Percentiles rank a stretch among this genome's conserved stretches.
These are phyloP conservation scores for Eragrostis tef DNA, from an alignment of 202 grass and related monocot genomes.

Conservation along the genomic window DNA sequence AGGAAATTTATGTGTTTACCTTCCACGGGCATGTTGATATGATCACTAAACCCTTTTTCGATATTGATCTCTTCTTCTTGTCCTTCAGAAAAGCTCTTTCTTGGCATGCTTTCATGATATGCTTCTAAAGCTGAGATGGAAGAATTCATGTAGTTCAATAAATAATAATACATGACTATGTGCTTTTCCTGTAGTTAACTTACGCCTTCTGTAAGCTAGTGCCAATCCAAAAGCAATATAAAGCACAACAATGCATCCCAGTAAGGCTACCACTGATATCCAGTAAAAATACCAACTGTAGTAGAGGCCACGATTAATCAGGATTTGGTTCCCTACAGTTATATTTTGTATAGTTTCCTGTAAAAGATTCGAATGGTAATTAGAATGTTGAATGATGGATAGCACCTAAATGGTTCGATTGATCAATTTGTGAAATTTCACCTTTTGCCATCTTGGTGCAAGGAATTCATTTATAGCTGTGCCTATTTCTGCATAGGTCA, in stretches of 20 bases:
- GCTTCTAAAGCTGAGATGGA: conserved; percentile 34
- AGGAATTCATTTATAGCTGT: conserved; percentile 47
- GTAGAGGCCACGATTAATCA: conserved; percentile 62
- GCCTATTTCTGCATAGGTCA: conserved; percentile 49
- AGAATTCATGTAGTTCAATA: not conserved
- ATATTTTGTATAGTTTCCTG: conserved; percentile 49
- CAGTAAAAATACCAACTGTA: conserved; percentile 65
- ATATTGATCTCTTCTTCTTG: conserved; percentile 14
- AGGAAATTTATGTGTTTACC: conserved; percentile 15
- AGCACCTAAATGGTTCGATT: not conserved
- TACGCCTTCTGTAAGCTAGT: conserved; percentile 64
- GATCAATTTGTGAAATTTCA: conserved; percentile 22
- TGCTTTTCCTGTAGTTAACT: conserved; percentile 7
- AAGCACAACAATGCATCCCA: conserved; percentile 57
- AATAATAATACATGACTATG: not conserved
- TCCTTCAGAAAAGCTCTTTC: conserved; percentile 24
- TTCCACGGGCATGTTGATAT: conserved; percentile 12
- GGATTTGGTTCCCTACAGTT: conserved; percentile 54
- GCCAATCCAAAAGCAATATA: conserved; percentile 64
- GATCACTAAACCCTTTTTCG: not conserved
- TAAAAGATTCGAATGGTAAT: not conserved
- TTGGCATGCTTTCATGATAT: conserved; percentile 47
- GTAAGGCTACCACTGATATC: conserved; percentile 68
- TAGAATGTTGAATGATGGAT: conserved; percentile 7
- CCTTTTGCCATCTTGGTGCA: conserved; percentile 60